phyloP scores from a whole-genome alignment of 768 basidiomycete species.

The Auriscalpium microsporum region DNA sequence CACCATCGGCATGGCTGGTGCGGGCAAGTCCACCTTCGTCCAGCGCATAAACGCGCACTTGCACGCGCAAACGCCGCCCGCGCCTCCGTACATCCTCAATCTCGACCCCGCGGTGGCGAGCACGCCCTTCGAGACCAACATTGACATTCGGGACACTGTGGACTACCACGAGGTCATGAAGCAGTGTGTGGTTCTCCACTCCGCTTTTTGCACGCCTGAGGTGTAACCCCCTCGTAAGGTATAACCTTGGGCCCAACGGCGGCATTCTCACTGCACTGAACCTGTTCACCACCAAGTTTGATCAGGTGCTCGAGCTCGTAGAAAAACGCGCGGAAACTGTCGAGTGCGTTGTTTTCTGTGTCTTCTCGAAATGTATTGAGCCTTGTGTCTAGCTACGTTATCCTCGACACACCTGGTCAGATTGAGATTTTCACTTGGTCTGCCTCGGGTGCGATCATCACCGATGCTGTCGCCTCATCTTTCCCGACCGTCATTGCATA shows the following conservation, averaged over 20 bases:
- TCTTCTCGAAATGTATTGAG: background rate
- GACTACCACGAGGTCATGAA: slow-evolving; percentile 99
- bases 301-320: slow-evolving; percentile 86
- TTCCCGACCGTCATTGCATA: slow-evolving; percentile 95
- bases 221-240: slow-evolving; percentile 39
- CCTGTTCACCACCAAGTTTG: slow-evolving; percentile 97
- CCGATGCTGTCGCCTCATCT: slow-evolving; percentile 89
- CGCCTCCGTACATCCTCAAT: slow-evolving; percentile 93
- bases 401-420: slow-evolving; percentile 96
- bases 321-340: slow-evolving; percentile 86
- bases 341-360: slow-evolving; percentile 49
- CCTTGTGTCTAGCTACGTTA: slow-evolving; percentile 59
- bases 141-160: slow-evolving; percentile 96
- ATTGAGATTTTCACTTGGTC: slow-evolving; percentile 99
- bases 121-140: slow-evolving; percentile 90
- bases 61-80: slow-evolving; percentile 52
- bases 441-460: slow-evolving; percentile 96
- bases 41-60: slow-evolving; percentile 91
- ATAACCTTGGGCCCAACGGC: slow-evolving; percentile 97
- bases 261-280: slow-evolving; percentile 96
- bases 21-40: slow-evolving; percentile 96
- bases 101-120: slow-evolving; percentile 93
- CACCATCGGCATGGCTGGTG: slow-evolving; percentile 94
- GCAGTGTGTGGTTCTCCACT: slow-evolving; percentile 61
- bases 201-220: slow-evolving; percentile 5